Evolutionary conservation across 75 land plant genomes (phyloP).

Genomic region (Pinus tabuliformis): DNA sequence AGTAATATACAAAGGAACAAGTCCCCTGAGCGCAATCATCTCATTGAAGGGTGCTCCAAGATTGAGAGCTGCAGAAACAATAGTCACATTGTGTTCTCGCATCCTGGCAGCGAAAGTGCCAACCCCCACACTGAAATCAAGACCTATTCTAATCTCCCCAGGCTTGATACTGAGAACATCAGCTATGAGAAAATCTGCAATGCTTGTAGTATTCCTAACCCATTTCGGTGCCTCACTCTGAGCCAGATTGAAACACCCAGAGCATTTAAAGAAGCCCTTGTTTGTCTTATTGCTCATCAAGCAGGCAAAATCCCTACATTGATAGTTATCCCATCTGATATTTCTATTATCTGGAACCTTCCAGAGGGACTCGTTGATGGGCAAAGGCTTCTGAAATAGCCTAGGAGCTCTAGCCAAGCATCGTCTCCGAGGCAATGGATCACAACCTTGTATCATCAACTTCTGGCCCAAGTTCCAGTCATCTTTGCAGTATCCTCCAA

Average conservation of each 20-base stretch:
- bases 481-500: slow-evolving; percentile 82
- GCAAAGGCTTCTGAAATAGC: slow-evolving; percentile 60
- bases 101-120: slow-evolving; percentile 92
- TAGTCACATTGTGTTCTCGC: slow-evolving; percentile 77
- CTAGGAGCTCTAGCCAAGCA: slow-evolving; percentile 81
- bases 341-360: slow-evolving; percentile 68
- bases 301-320: slow-evolving; percentile 69
- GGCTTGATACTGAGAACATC: slow-evolving; percentile 75
- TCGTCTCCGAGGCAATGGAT: slow-evolving; percentile 83
- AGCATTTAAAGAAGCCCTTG: slow-evolving; percentile 66
- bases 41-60: slow-evolving; percentile 91
- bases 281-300: slow-evolving; percentile 48
- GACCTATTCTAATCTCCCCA: slow-evolving; percentile 78
- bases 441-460: slow-evolving; percentile 85
- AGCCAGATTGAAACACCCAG: slow-evolving; percentile 74
- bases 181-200: slow-evolving; percentile 50
- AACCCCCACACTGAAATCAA: slow-evolving; percentile 70
- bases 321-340: slow-evolving; percentile 76
- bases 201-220: slow-evolving; percentile 34
- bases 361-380: slow-evolving; percentile 79
- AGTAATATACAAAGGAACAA: slow-evolving; percentile 63
- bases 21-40: slow-evolving; percentile 79
- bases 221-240: slow-evolving; percentile 56
- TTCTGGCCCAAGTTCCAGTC: slow-evolving; percentile 85
- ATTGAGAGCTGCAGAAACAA: slow-evolving; percentile 70